Evolutionary conservation across 2,329 filamentous ascomycete species (phyloP).

Genomic region (Trichophyton rubrum): DNA sequence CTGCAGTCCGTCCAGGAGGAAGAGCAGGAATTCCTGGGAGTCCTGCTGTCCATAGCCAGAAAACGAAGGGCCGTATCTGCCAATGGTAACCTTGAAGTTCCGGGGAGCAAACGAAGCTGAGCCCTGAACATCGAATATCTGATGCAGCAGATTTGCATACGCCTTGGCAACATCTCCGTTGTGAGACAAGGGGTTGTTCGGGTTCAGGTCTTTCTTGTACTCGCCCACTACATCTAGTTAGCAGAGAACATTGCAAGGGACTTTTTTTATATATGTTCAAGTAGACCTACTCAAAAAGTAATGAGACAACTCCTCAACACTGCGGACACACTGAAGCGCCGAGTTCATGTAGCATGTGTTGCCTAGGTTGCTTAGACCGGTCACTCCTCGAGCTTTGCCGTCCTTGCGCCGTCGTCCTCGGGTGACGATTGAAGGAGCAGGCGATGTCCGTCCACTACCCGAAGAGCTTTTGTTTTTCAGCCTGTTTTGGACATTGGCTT

Average conservation of each 20-base stretch:
- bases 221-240: constrained; percentile 38
- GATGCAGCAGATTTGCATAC: constrained; percentile 62
- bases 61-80: constrained; percentile 70
- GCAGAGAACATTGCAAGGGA: constrained; percentile 11
- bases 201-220: constrained; percentile 71
- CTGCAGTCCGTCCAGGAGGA: constrained; percentile 84
- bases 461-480: constrained; percentile 30
- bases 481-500: constrained; percentile 22
- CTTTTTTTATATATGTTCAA: background rate
- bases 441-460: constrained; percentile 54
- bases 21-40: constrained; percentile 92
- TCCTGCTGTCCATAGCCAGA: constrained; percentile 94
- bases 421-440: constrained; percentile 52
- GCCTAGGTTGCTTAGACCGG: constrained; percentile 78
- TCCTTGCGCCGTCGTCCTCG: constrained; percentile 58
- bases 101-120: constrained; percentile 61
- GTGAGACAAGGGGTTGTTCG: constrained; percentile 71
- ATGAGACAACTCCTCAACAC: constrained; percentile 81
- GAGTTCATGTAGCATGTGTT: constrained; percentile 99
- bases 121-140: constrained; percentile 61
- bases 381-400: constrained; percentile 59
- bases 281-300: constrained; percentile 59
- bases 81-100: constrained; percentile 71
- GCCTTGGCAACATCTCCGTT: constrained; percentile 74
- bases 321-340: constrained; percentile 84